phyloP scores from a whole-genome alignment of 768 basidiomycete species.

The Hortiboletus campestris region DNA sequence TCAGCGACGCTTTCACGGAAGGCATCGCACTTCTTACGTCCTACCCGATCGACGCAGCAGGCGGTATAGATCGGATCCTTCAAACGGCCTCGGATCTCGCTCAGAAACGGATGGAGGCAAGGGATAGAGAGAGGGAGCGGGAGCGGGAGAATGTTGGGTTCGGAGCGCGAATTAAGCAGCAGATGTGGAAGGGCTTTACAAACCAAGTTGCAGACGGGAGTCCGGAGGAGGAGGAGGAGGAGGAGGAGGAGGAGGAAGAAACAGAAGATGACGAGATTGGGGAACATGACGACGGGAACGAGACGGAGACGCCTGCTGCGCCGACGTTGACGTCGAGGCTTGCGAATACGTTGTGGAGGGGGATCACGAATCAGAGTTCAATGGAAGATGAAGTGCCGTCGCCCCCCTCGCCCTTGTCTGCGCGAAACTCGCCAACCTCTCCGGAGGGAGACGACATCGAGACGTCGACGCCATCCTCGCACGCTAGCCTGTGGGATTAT shows the following conservation, averaged over 20 bases:
- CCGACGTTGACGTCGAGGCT: slow-evolving; percentile 50
- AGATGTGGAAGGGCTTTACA: slow-evolving; percentile 68
- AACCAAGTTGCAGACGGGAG: slow-evolving; percentile 44
- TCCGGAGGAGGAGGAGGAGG: slow-evolving; percentile 35
- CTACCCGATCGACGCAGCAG: slow-evolving; percentile 63
- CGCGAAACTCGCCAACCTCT: slow-evolving; percentile 26
- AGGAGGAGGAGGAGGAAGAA: slow-evolving; percentile 31
- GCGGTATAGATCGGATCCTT: slow-evolving; percentile 68
- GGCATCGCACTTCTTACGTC: slow-evolving; percentile 60
- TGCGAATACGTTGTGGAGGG: slow-evolving; percentile 69
- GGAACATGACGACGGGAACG: slow-evolving; percentile 41
- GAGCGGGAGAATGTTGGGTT: slow-evolving; percentile 42
- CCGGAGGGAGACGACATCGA: slow-evolving; percentile 15
- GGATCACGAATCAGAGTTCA: slow-evolving; percentile 71
- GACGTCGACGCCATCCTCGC: slow-evolving; percentile 22
- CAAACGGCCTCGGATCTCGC: slow-evolving; percentile 66
- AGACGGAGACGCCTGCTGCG: slow-evolving; percentile 41
- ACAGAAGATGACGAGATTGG: slow-evolving; percentile 25
- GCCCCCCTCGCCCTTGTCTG: slow-evolving; percentile 36
- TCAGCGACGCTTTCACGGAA: slow-evolving; percentile 65
- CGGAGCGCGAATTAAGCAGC: slow-evolving; percentile 54
- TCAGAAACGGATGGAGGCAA: slow-evolving; percentile 46
- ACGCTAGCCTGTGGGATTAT: slow-evolving; percentile 60
- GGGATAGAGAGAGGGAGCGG: slow-evolving; percentile 21
- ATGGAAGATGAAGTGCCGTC: slow-evolving; percentile 60